phyloP scores from a whole-genome alignment of 495 filamentous ascomycete species.

The Choiromyces venosus region DNA sequence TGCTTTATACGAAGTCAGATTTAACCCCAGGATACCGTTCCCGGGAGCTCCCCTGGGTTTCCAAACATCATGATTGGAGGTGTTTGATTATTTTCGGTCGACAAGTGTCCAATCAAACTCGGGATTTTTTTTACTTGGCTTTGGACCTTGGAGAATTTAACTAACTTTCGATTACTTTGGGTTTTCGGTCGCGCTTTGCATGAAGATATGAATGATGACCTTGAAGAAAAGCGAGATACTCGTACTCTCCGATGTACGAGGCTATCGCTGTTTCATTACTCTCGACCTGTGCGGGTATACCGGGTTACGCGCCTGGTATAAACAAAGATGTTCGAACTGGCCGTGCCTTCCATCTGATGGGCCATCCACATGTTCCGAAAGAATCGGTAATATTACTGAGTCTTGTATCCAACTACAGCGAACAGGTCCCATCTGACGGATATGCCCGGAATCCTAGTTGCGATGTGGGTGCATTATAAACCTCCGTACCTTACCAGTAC shows the following conservation, averaged over 20 bases:
- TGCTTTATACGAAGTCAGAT: not conserved
- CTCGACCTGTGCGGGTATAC: not conserved
- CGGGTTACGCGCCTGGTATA: not conserved
- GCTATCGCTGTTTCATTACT: not conserved
- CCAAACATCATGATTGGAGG: not conserved
- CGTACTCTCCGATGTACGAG: not conserved
- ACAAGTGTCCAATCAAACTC: not conserved
- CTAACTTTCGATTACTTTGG: not conserved
- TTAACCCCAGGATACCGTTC: not conserved
- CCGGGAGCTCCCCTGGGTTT: not conserved
- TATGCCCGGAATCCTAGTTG: not conserved
- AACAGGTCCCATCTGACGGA: not conserved
- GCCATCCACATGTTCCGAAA: not conserved
- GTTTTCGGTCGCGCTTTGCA: not conserved
- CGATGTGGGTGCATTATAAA: not conserved
- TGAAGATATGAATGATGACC: not conserved
- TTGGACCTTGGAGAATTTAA: not conserved
- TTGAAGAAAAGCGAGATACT: not conserved
- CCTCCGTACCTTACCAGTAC: not conserved
- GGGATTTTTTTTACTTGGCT: not conserved
- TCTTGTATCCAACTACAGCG: not conserved
- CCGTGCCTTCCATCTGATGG: not conserved
- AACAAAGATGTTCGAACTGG: not conserved
- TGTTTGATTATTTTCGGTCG: not conserved
- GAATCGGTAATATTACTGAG: not conserved